Evolutionary conservation across 768 basidiomycete species (phyloP).

Genomic region (Postia placenta): DNA sequence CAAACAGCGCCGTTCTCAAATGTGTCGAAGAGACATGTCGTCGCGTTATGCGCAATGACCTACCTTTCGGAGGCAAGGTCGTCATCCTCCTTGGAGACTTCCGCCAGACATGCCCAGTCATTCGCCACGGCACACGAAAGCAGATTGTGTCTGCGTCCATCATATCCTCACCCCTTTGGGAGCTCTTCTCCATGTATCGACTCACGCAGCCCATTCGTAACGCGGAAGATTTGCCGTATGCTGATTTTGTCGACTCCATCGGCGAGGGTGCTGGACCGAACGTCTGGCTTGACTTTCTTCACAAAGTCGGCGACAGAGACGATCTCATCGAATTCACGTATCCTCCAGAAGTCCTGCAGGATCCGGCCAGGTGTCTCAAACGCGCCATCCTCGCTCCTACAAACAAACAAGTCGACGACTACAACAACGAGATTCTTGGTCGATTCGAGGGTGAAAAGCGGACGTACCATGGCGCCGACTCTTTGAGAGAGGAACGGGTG

Average conservation of each 20-base stretch:
- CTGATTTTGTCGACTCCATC: constrained; percentile 31
- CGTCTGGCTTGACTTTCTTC: constrained; percentile 20
- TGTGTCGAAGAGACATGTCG: constrained; percentile 31
- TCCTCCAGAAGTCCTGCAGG: constrained; percentile 16
- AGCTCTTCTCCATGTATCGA: constrained; percentile 18
- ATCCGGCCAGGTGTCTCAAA: constrained; percentile 22
- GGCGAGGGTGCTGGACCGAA: constrained; percentile 27
- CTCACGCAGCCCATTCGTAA: constrained; percentile 31
- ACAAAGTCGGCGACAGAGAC: constrained; percentile 6
- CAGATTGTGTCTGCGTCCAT: constrained; percentile 32
- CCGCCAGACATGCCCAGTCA: constrained; percentile 34
- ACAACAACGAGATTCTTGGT: constrained; percentile 27
- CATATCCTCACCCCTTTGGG: constrained; percentile 29
- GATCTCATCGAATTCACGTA: constrained; percentile 25
- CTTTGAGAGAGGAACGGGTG: constrained; percentile 17
- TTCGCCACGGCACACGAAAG: constrained; percentile 21
- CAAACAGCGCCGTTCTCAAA: constrained; percentile 26
- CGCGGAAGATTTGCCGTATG: constrained; percentile 29
- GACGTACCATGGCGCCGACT: constrained; percentile 21
- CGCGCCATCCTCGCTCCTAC: constrained; percentile 33
- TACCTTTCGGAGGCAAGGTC: constrained; percentile 32
- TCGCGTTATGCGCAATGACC: constrained; percentile 20
- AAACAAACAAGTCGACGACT: constrained; percentile 29
- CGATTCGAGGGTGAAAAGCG: constrained; percentile 18
- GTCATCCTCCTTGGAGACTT: constrained; percentile 34